Evolutionary conservation across 2,329 filamentous ascomycete species (phyloP), one percentile per base, ranked within the genome.

Genomic region (Neopestalotiopsis sp.): DNA sequence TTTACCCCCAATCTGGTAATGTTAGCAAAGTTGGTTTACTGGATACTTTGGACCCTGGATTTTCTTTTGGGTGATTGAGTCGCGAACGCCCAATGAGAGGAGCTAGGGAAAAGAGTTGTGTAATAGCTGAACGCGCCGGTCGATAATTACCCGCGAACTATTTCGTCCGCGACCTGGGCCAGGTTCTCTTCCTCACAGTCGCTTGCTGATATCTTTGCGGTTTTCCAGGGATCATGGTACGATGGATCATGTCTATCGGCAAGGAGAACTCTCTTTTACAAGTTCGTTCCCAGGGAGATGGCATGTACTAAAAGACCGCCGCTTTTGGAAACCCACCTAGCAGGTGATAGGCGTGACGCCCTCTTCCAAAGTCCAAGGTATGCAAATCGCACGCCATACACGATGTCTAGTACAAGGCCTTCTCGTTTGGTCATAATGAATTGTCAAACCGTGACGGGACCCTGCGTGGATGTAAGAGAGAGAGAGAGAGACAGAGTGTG

Each of bases 341-440:
- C 6, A 53, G 45, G 6, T 53, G 45, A 53, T 53, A 53, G 45
- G 45, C 45, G 45, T 53, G 45, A 53, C 45, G 45, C 17, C 34
- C 45, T 53, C 45, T 53, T 24, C 45, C 14, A 53, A 24, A 28
- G 24, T 28, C 24, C 24, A 28, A 28, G 24, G 24, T 6, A n/a
- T 53, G 45, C 45, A 17, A 40, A 40, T 64, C 40, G 40, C 38
- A 64, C 61, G 28, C 61, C 40, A 53, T 53, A 45, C 30, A 9
- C 28, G 28, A 59, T 10, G 20, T 38, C 12, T 10, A 20, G 5
- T 5, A 12, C 20, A 49, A 10, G 61, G n/a, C 61, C 61, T 64
- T 64, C 40, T 64, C 20, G 24, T 64, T 64, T 64, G n/a, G 61
- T 64, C 42, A 32, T n/a, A n/a, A 20, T 64, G 20, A 49, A 53